These are phyloP conservation scores for Incumbomyces lentus DNA, from an alignment of 2,329 filamentous ascomycete genomes.

Conservation along the genomic window DNA sequence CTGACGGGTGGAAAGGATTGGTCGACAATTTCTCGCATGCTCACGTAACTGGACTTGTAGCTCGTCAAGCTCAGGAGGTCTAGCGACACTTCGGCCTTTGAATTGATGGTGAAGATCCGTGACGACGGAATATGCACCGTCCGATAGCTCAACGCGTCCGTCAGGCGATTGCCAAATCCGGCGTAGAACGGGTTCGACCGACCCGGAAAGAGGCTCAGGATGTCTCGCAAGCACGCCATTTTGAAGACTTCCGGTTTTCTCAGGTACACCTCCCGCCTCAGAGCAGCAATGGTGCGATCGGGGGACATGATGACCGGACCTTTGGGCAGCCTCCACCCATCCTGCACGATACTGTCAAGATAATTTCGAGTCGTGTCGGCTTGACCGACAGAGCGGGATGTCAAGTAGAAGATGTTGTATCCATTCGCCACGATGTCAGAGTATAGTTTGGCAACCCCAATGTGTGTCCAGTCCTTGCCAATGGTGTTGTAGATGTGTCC, in stretches of 20 bases:
- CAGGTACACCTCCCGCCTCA: slow-evolving; percentile 85
- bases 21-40: slow-evolving; percentile 93
- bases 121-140: slow-evolving; percentile 91
- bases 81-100: slow-evolving; percentile 86
- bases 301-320: slow-evolving; percentile 93
- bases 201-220: slow-evolving; percentile 72
- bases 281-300: slow-evolving; percentile 84
- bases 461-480: slow-evolving; percentile 94
- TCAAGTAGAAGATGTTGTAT: slow-evolving; percentile 98
- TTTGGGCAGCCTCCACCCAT: slow-evolving; percentile 72
- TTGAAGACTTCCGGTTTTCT: slow-evolving; percentile 98
- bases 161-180: slow-evolving; percentile 91
- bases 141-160: slow-evolving; percentile 90
- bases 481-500: slow-evolving; percentile 95
- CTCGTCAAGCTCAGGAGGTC: slow-evolving; percentile 86
- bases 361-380: slow-evolving; percentile 85
- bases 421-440: slow-evolving; percentile 91
- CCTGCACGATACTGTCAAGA: slow-evolving; percentile 78
- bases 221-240: slow-evolving; percentile 94
- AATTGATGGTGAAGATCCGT: slow-evolving; percentile 97
- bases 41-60: slow-evolving; percentile 92
- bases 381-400: slow-evolving; percentile 84
- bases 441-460: slow-evolving; percentile 93
- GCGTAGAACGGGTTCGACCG: slow-evolving; percentile 84
- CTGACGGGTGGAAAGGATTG: slow-evolving; percentile 94